phyloP scores from a whole-genome alignment of 2,329 filamentous ascomycete species.

The Claviceps arundinis region DNA sequence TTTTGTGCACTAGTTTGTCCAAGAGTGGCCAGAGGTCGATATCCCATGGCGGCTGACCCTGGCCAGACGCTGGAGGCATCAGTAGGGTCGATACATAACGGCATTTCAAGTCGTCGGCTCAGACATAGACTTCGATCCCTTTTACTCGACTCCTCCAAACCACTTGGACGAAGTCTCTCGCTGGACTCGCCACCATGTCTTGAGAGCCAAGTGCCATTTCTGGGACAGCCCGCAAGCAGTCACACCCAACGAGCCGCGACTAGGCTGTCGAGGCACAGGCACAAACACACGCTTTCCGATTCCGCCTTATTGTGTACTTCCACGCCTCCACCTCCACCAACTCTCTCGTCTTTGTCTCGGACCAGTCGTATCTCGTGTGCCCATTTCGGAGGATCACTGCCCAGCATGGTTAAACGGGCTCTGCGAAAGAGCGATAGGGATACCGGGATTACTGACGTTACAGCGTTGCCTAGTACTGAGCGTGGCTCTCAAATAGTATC shows the following conservation, averaged over 20 bases:
- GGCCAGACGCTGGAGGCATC: background rate
- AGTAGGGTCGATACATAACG: background rate
- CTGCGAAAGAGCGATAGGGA: background rate
- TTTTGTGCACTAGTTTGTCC: background rate
- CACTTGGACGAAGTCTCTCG: background rate
- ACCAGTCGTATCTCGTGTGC: constrained; percentile 1
- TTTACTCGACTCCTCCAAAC: background rate
- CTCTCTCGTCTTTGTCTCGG: background rate
- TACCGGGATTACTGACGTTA: background rate
- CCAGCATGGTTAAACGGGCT: background rate
- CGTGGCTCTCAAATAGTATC: background rate
- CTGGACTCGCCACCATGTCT: background rate
- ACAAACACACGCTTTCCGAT: background rate
- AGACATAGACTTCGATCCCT: background rate
- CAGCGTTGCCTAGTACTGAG: background rate
- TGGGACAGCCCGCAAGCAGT: background rate
- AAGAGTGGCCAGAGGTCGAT: background rate
- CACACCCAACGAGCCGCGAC: background rate
- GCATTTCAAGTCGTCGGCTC: background rate
- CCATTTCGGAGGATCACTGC: constrained; percentile 3
- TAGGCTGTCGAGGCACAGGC: constrained; percentile 1
- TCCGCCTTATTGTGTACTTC: background rate
- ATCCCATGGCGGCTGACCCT: background rate
- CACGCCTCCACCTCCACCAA: background rate
- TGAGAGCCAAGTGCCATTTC: background rate